Evolutionary conservation across 2,329 filamentous ascomycete genomes (phyloP).

Genomic region (Cylindrodendrum hubeiense): DNA sequence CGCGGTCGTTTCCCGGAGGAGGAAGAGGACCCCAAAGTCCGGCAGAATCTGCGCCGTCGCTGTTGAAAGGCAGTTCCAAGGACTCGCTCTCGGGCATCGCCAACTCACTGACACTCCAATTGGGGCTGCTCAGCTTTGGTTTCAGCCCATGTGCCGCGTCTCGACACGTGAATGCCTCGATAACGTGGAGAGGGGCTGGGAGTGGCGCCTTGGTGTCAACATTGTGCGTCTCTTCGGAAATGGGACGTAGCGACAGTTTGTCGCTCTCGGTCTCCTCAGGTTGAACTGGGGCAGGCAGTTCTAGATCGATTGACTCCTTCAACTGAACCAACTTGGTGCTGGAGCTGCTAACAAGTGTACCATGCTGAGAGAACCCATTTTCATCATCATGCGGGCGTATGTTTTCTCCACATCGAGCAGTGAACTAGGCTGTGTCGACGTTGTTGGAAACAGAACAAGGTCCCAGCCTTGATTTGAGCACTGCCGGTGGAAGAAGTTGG

Average conservation of each 20-base stretch:
- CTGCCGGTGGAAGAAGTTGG: neutral
- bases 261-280: neutral
- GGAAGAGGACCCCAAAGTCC: neutral
- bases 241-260: neutral
- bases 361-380: neutral
- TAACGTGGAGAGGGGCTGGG: conserved; percentile 38
- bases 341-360: neutral
- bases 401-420: neutral
- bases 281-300: neutral
- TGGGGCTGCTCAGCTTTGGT: conserved; percentile 4
- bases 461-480: neutral
- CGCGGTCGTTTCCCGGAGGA: neutral
- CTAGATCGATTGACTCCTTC: neutral
- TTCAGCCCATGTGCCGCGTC: neutral
- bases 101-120: conserved; percentile 30
- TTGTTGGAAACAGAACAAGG: neutral
- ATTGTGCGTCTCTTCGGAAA: neutral
- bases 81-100: neutral
- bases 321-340: neutral
- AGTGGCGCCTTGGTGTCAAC: conserved; percentile 16
- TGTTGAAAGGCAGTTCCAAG: neutral
- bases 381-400: neutral
- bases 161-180: conserved; percentile 22
- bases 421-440: conserved; percentile 1
- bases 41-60: neutral